Conservation (phyloP, 2,329 filamentous ascomycete species). For the Diaporthe capsici region DNA sequence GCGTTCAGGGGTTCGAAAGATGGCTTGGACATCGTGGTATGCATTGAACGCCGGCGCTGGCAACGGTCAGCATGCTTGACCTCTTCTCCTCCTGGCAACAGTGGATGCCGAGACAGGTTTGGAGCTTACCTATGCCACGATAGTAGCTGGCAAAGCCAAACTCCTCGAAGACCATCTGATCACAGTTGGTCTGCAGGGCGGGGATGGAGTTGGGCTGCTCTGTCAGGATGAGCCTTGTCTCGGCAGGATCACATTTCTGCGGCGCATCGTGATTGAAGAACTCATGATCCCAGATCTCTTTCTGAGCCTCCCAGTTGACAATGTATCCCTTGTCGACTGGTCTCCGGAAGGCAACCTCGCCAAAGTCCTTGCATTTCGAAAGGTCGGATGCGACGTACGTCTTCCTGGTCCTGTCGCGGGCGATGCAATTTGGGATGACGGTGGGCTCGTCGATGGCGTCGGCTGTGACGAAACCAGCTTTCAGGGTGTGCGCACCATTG, state of each 20-base stretch:
- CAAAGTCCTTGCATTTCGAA: constrained; percentile 86
- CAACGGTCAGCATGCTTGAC: constrained; percentile 23
- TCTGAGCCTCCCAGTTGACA: constrained; percentile 96
- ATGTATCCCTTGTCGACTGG: constrained; percentile 96
- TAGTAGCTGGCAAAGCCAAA: constrained; percentile 93
- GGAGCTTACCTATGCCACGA: constrained; percentile 74
- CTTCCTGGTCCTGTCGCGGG: constrained; percentile 83
- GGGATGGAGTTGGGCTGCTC: constrained; percentile 89
- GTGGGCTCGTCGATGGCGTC: constrained; percentile 69
- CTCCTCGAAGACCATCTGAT: constrained; percentile 98
- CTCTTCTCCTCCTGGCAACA: not conserved
- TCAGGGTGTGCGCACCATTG: constrained; percentile 92
- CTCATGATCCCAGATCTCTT: constrained; percentile 94
- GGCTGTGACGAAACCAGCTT: constrained; percentile 81
- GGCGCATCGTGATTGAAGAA: constrained; percentile 81
- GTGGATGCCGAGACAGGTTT: constrained; percentile 8
- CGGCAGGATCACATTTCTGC: constrained; percentile 79
- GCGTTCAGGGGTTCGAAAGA: constrained; percentile 74
- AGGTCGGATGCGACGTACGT: constrained; percentile 86
- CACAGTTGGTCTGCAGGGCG: constrained; percentile 87
- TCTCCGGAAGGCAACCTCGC: constrained; percentile 87
- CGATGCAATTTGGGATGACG: constrained; percentile 89
- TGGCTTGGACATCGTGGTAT: constrained; percentile 81
- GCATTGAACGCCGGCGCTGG: constrained; percentile 82
- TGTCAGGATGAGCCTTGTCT: constrained; percentile 87